Conservation (phyloP, 371 early-diverging fungal genomes). For the Mortierella sp. region DNA sequence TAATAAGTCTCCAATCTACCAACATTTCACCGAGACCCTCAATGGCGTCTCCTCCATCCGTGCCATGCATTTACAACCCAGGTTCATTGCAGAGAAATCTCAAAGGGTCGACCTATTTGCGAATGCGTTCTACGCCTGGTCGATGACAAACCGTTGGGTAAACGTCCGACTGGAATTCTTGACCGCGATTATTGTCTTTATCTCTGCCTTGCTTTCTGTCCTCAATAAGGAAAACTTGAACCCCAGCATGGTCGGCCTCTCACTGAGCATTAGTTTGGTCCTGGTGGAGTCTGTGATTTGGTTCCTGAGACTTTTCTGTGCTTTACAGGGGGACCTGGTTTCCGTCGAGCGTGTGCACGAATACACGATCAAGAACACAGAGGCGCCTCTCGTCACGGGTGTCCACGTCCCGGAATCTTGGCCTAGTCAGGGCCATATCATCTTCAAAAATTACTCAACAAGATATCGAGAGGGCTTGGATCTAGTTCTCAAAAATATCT, state of each 20-base stretch:
- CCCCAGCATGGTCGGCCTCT: constrained; percentile 69
- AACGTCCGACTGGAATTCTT: constrained; percentile 52
- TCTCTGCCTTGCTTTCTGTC: constrained; percentile 17
- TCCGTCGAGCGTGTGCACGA: constrained; percentile 90
- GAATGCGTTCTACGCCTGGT: constrained; percentile 14
- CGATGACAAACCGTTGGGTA: constrained; percentile 28
- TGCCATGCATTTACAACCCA: constrained; percentile 24
- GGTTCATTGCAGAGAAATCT: constrained; percentile 22
- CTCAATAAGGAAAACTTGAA: constrained; percentile 48
- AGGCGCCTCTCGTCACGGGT: constrained; percentile 76
- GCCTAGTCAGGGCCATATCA: constrained; percentile 72
- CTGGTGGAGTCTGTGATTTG: constrained; percentile 71
- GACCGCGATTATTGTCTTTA: constrained; percentile 9
- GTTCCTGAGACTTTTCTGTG: constrained; percentile 67
- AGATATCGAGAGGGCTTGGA: constrained; percentile 76
- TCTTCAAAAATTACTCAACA: constrained; percentile 68
- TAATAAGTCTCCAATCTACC: constrained; percentile 70
- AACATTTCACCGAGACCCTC: constrained; percentile 69
- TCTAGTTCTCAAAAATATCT: constrained; percentile 68
- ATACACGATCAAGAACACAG: constrained; percentile 83
- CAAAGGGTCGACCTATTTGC: constrained; percentile 6
- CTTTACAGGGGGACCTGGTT: constrained; percentile 77
- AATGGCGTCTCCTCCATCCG: constrained; percentile 59
- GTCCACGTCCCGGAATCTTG: constrained; percentile 77
- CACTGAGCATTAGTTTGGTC: constrained; percentile 70